A percentile compares a stretch with the other conserved stretches of the same genome.
These are phyloP conservation scores for Cryptococcus sp. DNA, from an alignment of 1,284 basidiomycete genomes.

Conservation along the genomic window DNA sequence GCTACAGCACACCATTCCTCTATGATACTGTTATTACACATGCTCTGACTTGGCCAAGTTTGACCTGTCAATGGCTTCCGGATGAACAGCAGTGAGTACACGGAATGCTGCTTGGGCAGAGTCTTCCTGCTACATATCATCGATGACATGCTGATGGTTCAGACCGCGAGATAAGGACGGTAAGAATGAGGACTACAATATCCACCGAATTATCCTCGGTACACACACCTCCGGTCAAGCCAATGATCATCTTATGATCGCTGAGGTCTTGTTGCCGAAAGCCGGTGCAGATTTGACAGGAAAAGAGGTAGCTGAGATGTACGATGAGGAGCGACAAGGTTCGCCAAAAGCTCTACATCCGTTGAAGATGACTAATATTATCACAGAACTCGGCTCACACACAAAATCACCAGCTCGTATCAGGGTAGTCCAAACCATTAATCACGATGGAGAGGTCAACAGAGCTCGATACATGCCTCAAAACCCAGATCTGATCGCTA, in stretches of 20 bases:
- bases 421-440: conserved; percentile 88
- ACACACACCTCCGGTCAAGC: conserved; percentile 96
- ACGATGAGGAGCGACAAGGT: conserved; percentile 85
- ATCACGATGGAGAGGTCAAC: conserved; percentile 95
- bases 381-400: conserved; percentile 74
- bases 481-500: conserved; percentile 94
- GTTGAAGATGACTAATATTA: neutral
- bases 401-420: conserved; percentile 72
- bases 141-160: neutral
- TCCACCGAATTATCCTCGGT: conserved; percentile 88
- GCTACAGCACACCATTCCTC: conserved; percentile 70
- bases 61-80: conserved; percentile 99
- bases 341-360: neutral
- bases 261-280: conserved; percentile 87
- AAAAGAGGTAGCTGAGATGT: conserved; percentile 68
- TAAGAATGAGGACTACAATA: conserved; percentile 70
- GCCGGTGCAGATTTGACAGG: conserved; percentile 52
- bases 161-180: conserved; percentile 57
- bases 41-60: conserved; percentile 94
- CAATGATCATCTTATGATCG: conserved; percentile 94
- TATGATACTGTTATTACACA: conserved; percentile 98
- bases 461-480: conserved; percentile 98
- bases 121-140: neutral
- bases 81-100: conserved; percentile 80
- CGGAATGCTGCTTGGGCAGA: no score